Evolutionary conservation across 148 eudicot genomes (phyloP), one percentile per base, ranked within the genome.

Genomic region (Fallopia convolvulus): DNA sequence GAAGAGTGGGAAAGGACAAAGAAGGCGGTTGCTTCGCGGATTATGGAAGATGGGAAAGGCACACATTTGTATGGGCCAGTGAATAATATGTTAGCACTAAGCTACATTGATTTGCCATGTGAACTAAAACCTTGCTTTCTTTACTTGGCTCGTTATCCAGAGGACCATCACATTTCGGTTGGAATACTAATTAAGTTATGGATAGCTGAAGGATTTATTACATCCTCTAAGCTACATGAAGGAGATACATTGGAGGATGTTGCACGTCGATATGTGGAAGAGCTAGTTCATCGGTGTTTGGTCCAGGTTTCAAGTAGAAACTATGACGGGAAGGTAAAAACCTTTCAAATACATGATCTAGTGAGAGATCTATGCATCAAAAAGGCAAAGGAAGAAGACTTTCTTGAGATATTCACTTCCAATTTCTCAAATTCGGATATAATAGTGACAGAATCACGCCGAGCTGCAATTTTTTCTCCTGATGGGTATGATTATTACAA

Each of bases 191-290:
- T n/a, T 3, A 41, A 82, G 49, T 74, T 74, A 58, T 77, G 79
- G 79, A 76, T 82, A 79, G 87, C 82, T 0, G 84, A 84, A 44
- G 79, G 84, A 3, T 75, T 82, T 60, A 41, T 75, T 12, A 5
- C 47, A 48, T 2, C 5, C 0, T 6, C 15, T 33, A 8, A 39
- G 0, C 0, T 0, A 0, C 46, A 1, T 42, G 46, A 42, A 42
- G 46, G 46, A 6, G 8, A 6, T 0, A 42, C 46, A 6, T 0
- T 42, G 0, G 46, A 42, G 46, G 46, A 6, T 42, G 46, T 42
- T 8, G 46, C 46, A 42, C 46, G 46, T 0, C 9, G 9, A 6
- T 44, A 8, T 44, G 0, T 44, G 11, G 47, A 44, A 1, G 47
- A 44, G 47, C 0, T 44, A 0, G 11, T 44, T 44, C 47, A 44